Base-by-base conservation (phyloP, 345 rosid genomes). In the Salix arbutifolia region DNA sequence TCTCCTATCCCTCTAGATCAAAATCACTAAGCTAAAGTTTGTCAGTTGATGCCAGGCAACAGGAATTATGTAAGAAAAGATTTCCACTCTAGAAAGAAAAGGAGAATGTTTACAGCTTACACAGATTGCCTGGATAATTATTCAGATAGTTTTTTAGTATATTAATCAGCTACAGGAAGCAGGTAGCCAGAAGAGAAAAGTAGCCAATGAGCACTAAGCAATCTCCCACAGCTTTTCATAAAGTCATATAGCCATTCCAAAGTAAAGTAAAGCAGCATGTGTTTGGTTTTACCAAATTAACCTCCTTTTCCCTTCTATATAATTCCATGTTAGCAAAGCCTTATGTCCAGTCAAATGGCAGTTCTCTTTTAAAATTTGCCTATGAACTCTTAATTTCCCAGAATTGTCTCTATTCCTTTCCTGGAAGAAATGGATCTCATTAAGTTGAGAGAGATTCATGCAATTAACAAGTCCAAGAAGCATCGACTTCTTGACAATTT, bases 391-490 rank as follows among this genome's bases (percentile, higher is more conserved):
- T 33, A 33, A 72, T 40, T 71, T 65, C 69, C 40, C 35, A 25
- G n/a, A 72, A 44, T 65, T 48, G 13, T 21, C 35, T 60, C 74
- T 37, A 46, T 28, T 50, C 33, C 6, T 53, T 31, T 48, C 25
- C 28, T 50, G 21, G 35, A 18, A 30, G 37, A n/a, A 58, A 84
- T 80, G 84, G 85, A 82, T 66, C 70, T 70, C 30, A 46, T 76
- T 61, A 53, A 79, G 58, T 76, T 83, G 76, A 82, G 80, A 64
- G 80, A 80, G 67, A 52, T 76, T 62, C 81, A 65, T 70, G 80
- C 83, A 44, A 81, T 80, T 73, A 85, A 83, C 56, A 86, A 67
- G 64, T 73, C 80, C 76, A 81, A 83, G 84, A 77, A 67, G 77
- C 77, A 73, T 52, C 78, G 79, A 56, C 31, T 82, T 75, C 60